These are phyloP conservation scores for Yamadazyma aaseri DNA, from an alignment of 1,139 yeast species.

Conservation along the genomic window DNA sequence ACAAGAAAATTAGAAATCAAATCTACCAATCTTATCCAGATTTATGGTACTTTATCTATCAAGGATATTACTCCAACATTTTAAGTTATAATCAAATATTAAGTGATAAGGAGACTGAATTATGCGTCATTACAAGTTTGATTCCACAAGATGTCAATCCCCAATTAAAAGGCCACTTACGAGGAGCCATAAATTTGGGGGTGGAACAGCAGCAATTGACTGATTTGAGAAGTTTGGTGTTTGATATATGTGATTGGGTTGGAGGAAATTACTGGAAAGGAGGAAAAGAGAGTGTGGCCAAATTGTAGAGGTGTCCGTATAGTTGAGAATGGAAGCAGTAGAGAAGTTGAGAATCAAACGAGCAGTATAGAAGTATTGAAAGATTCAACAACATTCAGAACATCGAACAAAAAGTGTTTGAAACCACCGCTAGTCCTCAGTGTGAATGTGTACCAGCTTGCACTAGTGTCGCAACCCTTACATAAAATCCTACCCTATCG, in stretches of 20 bases:
- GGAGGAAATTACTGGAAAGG: conserved; percentile 51
- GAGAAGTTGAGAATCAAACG: too few species aligned
- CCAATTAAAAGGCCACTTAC: conserved; percentile 84
- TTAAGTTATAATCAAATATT: conserved; percentile 67
- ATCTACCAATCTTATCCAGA: conserved; percentile 80
- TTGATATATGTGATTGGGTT: conserved; percentile 71
- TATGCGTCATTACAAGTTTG: conserved; percentile 75
- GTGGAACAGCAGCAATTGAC: conserved; percentile 63
- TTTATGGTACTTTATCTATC: conserved; percentile 69
- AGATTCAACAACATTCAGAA: too few species aligned
- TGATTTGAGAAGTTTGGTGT: conserved; percentile 59
- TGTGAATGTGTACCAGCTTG: too few species aligned
- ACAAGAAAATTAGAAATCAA: conserved; percentile 64
- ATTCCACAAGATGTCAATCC: conserved; percentile 96
- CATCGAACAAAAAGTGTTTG: too few species aligned
- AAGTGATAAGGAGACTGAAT: conserved; percentile 67
- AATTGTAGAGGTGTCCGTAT: conserved; percentile 28
- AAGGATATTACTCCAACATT: conserved; percentile 75
- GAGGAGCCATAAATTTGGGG: conserved; percentile 82
- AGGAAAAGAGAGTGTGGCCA: conserved; percentile 65
- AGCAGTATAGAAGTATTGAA: too few species aligned
- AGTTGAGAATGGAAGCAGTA: too few species aligned
- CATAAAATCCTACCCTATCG: too few species aligned
- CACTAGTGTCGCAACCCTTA: too few species aligned
- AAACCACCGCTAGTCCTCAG: too few species aligned